Evolutionary conservation across 176 grass and related monocot genomes (phyloP).

Genomic region (Zoysia japonica): DNA sequence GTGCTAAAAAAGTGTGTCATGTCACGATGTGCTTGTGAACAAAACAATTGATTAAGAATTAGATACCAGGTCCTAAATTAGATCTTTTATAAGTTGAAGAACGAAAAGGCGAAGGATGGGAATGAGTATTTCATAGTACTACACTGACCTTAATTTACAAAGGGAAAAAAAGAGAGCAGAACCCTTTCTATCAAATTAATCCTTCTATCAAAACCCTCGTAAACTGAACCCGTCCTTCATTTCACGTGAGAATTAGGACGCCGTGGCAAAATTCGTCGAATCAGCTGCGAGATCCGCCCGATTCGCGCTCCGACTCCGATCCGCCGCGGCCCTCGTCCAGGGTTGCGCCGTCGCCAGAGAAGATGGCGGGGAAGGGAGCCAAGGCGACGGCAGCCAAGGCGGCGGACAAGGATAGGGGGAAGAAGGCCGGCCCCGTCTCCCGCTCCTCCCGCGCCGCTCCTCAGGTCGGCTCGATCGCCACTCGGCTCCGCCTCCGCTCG

Average conservation of each 20-base stretch:
- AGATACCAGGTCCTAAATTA: no score
- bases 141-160: no score
- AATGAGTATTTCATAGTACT: no score
- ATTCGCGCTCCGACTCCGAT: conserved; percentile 22
- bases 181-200: no score
- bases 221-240: not conserved
- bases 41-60: no score
- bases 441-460: conserved; percentile 49
- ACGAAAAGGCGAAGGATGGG: no score
- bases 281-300: conserved; percentile 33
- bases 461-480: conserved; percentile 36
- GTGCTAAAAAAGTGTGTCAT: no score
- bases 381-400: conserved; percentile 49
- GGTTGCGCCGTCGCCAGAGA: not conserved
- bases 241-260: not conserved
- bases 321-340: not conserved
- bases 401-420: conserved; percentile 65
- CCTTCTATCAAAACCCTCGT: not conserved
- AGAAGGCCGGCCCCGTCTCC: conserved; percentile 46
- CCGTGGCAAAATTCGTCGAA: conserved; percentile 8
- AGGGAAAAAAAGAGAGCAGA: not conserved
- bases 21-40: no score
- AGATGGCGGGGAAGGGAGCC: conserved; percentile 63
- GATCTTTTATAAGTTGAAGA: no score
- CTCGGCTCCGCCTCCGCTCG: not conserved